Evolutionary conservation across 306 rosid species (phyloP).

Genomic region (Calophaca sinica): DNA sequence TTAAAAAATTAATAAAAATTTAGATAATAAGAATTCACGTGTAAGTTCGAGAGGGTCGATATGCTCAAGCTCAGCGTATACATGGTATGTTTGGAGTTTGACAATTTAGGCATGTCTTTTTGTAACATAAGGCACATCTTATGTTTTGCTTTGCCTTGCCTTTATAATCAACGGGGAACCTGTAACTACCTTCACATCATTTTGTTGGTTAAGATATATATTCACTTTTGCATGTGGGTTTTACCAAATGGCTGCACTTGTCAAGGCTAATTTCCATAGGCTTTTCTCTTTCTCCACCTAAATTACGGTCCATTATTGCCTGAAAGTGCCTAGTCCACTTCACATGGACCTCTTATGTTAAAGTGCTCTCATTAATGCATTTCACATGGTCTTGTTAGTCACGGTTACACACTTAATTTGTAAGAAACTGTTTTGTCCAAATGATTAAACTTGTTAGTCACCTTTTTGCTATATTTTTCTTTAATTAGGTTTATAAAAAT

Average conservation of each 20-base stretch:
- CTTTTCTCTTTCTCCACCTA: constrained; percentile 27
- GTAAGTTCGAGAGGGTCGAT: too few species aligned
- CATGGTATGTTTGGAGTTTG: background rate
- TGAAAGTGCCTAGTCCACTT: constrained; percentile 29
- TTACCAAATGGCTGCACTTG: constrained; percentile 26
- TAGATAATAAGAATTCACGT: too few species aligned
- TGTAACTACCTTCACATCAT: constrained; percentile 33
- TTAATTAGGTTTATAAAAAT: too few species aligned
- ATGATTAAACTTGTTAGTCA: background rate
- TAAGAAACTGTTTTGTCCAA: background rate
- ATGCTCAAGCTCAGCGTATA: too few species aligned
- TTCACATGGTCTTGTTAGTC: constrained; percentile 49
- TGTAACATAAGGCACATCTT: background rate
- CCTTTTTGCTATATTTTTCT: too few species aligned
- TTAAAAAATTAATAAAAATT: too few species aligned
- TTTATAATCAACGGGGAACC: constrained; percentile 4
- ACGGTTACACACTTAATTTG: constrained; percentile 1
- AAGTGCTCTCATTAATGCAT: constrained; percentile 32
- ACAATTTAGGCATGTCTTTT: constrained; percentile 30
- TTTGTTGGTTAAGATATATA: constrained; percentile 36
- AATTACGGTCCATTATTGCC: constrained; percentile 37
- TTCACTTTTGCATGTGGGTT: constrained; percentile 7
- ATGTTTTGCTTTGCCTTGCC: constrained; percentile 23
- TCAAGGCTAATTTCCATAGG: constrained; percentile 19
- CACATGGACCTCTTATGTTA: constrained; percentile 41